phyloP scores from a whole-genome alignment of 306 rosid genomes.

The Vigna radiata region DNA sequence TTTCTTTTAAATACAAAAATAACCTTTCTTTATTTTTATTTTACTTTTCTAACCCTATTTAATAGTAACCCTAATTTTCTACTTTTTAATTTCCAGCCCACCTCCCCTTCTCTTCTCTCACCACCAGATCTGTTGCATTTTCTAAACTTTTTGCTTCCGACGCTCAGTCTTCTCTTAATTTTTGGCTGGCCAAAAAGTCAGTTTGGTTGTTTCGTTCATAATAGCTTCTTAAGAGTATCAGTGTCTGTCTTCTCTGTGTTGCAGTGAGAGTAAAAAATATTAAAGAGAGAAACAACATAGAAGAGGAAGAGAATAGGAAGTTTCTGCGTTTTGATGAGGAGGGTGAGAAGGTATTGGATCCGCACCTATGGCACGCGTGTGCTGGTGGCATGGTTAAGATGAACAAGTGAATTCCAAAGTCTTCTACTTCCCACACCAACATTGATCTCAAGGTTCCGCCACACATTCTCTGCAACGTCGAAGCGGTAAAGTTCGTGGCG shows the following conservation, averaged over 20 bases:
- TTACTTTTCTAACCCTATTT: too few relatives aligned
- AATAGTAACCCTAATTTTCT: too few relatives aligned
- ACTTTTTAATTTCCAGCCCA: too few relatives aligned
- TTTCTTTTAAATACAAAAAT: too few relatives aligned
- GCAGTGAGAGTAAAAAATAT: not conserved
- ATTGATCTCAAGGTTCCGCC: conserved; percentile 71
- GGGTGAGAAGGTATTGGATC: conserved; percentile 74
- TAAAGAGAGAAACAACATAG: not conserved
- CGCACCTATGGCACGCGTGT: conserved; percentile 96
- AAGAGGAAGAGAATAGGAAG: not conserved
- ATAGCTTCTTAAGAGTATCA: conserved; percentile 24
- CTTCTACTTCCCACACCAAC: conserved; percentile 84
- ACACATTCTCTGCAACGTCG: conserved; percentile 67
- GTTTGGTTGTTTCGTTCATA: conserved; percentile 33
- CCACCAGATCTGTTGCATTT: too few relatives aligned
- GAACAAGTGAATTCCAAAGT: conserved; percentile 79
- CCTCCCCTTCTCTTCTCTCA: too few relatives aligned
- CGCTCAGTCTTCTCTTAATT: not conserved
- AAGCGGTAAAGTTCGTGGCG: conserved; percentile 72
- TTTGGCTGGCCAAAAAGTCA: not conserved
- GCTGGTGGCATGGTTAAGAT: conserved; percentile 94
- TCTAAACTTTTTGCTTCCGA: too few relatives aligned
- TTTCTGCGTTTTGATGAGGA: conserved; percentile 57
- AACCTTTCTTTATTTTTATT: too few relatives aligned
- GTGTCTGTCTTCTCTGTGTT: conserved; percentile 1